Evolutionary conservation across 2,329 filamentous ascomycete genomes (phyloP).

Genomic region (Fusarium sp.): DNA sequence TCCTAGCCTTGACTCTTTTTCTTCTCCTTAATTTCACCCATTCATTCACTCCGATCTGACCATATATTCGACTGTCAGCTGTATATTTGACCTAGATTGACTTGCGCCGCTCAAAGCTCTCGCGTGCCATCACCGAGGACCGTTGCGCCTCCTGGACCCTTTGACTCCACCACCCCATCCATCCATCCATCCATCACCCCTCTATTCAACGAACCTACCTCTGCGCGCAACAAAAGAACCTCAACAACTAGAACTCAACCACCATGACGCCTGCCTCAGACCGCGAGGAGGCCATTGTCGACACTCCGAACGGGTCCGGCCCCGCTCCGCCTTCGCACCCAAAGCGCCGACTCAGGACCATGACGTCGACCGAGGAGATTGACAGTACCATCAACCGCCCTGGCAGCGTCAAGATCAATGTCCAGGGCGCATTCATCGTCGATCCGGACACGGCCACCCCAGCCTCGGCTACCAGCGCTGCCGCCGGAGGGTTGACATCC

Average conservation of each 20-base stretch:
- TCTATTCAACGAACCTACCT: constrained; percentile 14
- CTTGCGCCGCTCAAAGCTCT: constrained; percentile 5
- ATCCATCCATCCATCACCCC: constrained; percentile 11
- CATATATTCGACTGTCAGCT: not conserved
- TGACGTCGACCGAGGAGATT: constrained; percentile 68
- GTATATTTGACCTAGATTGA: not conserved
- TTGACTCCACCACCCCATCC: constrained; percentile 31
- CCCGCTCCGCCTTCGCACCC: constrained; percentile 20
- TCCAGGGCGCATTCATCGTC: constrained; percentile 95
- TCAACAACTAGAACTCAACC: not conserved
- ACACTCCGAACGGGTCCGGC: constrained; percentile 18
- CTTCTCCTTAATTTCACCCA: not conserved
- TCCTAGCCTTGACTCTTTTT: constrained; percentile 4
- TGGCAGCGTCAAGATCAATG: constrained; percentile 90
- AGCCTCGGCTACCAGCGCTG: constrained; percentile 50
- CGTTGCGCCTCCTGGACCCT: constrained; percentile 21
- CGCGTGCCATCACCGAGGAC: constrained; percentile 2
- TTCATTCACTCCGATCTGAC: not conserved
- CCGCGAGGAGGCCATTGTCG: constrained; percentile 39
- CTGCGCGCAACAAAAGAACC: constrained; percentile 3
- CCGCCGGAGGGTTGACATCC: constrained; percentile 16
- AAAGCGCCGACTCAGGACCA: constrained; percentile 46
- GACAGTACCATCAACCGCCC: constrained; percentile 72
- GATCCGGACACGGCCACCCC: constrained; percentile 77
- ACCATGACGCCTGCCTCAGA: constrained; percentile 42